Base-by-base conservation (phyloP, 2,329 filamentous ascomycete genomes). In the Cladosporium halotolerans region DNA sequence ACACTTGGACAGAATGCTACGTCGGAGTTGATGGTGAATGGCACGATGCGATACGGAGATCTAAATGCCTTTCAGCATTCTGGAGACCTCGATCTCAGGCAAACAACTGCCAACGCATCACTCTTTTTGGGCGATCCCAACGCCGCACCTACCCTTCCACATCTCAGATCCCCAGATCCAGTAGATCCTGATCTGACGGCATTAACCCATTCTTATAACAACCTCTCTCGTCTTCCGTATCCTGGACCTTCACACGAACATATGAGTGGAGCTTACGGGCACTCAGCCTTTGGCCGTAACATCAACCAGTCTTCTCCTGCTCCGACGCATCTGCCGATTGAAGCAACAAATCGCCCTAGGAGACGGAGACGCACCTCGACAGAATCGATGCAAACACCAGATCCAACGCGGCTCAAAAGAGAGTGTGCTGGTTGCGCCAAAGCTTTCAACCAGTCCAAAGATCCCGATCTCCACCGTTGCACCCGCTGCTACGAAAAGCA, bases 361-460 rank as follows among this genome's bases (percentile, higher is more conserved):
- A 34, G 32, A 31, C 31, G 48, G 1, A 33, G 48, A 11, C 42
- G 42, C 18, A 9, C 5, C 3, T 44, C 42, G 9, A 34, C 48
- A 14, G 32, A 38, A 9, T 44, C 48, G 23, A 42, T 18, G 3
- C 16, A 44, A 4, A 38, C 40, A 1, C 32, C 48, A 9, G 48
- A 51, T 14, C 23, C 51, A 9, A 36, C 51, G 4, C 43, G 51
- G 13, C 9, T 53, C 16, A 53, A 53, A 38, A 41, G 44, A 40
- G 16, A 41, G 16, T 53, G 51, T n/a, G 39, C 43, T 9, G 51
- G 45, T 13, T 53, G 51, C 44, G 51, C 34, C 13, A 53, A 53
- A 36, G 10, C 45, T 13, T 53, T 53, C 38, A 47, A 53, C 16
- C 18, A 36, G 6, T 53, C 51, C 2, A 46, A 53, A 19, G 51